Base-by-base conservation (phyloP, 345 rosid species). In the Triadica sebifera region DNA sequence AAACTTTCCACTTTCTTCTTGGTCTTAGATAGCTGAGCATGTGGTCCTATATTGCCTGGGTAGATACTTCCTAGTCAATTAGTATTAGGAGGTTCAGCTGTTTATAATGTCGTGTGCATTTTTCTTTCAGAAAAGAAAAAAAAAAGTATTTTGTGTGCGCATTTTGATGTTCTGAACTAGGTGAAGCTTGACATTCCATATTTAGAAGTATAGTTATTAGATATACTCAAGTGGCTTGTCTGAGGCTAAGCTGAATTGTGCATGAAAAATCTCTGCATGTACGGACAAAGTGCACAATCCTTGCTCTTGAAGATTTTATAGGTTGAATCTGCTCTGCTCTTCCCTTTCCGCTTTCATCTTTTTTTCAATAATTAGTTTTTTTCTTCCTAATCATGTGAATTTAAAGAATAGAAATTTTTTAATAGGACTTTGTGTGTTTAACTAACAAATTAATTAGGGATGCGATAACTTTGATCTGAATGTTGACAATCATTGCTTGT, bases 401-500 rank as follows among this genome's bases (percentile, higher is more conserved):
- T 65, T 52, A 20, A 50, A 20, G 10, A 43, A 47, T 19, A 3
- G 53, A 41, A 12, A 11, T 45, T 34, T 41, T 4, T 67, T 45
- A 1, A 45, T 8, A 12, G 20, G 67, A 22, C 43, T 52, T 57
- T 43, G 41, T 51, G 25, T 11, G 10, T 39, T 41, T 12, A 67
- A 76, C 19, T n/a, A 22, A 60, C 8, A 25, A 29, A 19, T 69
- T 29, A 39, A 17, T 50, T 24, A 16, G 37, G 38, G 53, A 66
- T 57, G 22, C 8, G 50, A 62, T 64, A 73, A 72, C 51, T 76
- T 66, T 45, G 65, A 57, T 47, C 12, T 29, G 65, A 39, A 29
- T 74, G 68, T 58, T 64, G 65, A 75, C 76, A 67, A 77, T 83
- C 66, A 81, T 77, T 34, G 45, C 68, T 76, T 71, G 59, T 66